A percentile compares a stretch with the other conserved stretches of the same genome.
phyloP scores from a whole-genome alignment of 2,329 filamentous ascomycete species.

The Colletotrichum godetiae region DNA sequence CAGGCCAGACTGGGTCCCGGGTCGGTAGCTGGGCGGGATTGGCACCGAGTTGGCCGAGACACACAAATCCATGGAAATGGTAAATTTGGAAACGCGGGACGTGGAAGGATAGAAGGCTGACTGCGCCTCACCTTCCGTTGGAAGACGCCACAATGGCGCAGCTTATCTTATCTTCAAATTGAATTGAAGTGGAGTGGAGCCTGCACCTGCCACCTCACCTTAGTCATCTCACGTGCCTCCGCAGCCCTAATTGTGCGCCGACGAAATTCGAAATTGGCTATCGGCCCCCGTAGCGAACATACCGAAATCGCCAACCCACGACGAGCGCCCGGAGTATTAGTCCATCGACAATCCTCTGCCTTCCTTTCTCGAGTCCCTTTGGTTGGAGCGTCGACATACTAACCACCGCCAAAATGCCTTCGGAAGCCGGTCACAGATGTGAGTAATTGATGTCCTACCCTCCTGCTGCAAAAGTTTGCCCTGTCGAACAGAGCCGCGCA shows the following conservation, averaged over 20 bases:
- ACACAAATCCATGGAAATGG: background rate
- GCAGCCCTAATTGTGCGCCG: constrained; percentile 13
- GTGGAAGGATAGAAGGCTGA: background rate
- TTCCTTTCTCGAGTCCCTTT: constrained; percentile 51
- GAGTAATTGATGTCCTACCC: constrained; percentile 59
- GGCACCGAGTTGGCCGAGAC: constrained; percentile 25
- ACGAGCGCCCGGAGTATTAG: constrained; percentile 39
- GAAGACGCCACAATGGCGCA: background rate
- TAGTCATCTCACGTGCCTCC: background rate
- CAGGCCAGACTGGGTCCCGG: constrained; percentile 12
- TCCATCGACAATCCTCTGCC: constrained; percentile 51
- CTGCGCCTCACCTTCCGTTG: background rate
- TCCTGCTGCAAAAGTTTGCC: background rate
- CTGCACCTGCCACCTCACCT: background rate
- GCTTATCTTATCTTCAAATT: background rate
- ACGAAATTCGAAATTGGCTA: background rate
- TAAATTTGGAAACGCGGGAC: background rate
- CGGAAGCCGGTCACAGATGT: constrained; percentile 90
- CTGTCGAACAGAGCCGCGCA: constrained; percentile 1
- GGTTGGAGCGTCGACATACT: constrained; percentile 59
- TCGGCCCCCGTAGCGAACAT: constrained; percentile 28
- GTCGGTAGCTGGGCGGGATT: constrained; percentile 3
- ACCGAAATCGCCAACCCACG: constrained; percentile 29
- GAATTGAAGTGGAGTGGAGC: background rate
- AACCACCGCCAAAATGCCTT: constrained; percentile 81